Evolutionary conservation across 2,329 filamentous ascomycete species (phyloP).

Genomic region (Xylariaceae sp.): DNA sequence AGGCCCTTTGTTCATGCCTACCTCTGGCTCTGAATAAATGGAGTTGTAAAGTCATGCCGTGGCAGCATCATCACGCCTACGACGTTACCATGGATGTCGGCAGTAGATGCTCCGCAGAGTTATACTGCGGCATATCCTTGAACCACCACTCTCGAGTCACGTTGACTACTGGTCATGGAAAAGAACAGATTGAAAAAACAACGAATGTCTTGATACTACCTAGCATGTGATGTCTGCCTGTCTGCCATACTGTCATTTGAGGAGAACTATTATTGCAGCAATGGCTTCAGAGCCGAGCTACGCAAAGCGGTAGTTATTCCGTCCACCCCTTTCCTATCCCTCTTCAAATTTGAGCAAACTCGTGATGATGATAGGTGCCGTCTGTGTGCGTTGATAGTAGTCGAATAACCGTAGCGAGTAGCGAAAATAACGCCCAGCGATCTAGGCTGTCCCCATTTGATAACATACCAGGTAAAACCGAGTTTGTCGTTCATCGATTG

Average conservation of each 20-base stretch:
- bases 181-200: slow-evolving; percentile 15
- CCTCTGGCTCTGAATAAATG: not conserved
- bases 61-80: not conserved
- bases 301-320: slow-evolving; percentile 7
- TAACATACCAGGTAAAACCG: not conserved
- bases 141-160: not conserved
- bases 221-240: slow-evolving; percentile 27
- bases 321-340: not conserved
- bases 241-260: slow-evolving; percentile 20
- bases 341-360: not conserved
- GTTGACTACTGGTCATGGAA: not conserved
- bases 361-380: not conserved
- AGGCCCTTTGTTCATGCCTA: not conserved
- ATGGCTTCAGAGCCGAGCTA: slow-evolving; percentile 2
- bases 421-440: not conserved
- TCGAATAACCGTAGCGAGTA: not conserved
- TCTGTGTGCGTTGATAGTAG: not conserved
- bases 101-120: not conserved
- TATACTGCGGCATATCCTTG: not conserved
- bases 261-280: not conserved
- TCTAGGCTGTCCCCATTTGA: not conserved
- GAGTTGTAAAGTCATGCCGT: not conserved
- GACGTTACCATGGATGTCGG: not conserved
- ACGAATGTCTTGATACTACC: slow-evolving; percentile 26
- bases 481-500: not conserved